Evolutionary conservation across 2,329 filamentous ascomycete genomes (phyloP).

Genomic region (Fusarium keratoplasticum): DNA sequence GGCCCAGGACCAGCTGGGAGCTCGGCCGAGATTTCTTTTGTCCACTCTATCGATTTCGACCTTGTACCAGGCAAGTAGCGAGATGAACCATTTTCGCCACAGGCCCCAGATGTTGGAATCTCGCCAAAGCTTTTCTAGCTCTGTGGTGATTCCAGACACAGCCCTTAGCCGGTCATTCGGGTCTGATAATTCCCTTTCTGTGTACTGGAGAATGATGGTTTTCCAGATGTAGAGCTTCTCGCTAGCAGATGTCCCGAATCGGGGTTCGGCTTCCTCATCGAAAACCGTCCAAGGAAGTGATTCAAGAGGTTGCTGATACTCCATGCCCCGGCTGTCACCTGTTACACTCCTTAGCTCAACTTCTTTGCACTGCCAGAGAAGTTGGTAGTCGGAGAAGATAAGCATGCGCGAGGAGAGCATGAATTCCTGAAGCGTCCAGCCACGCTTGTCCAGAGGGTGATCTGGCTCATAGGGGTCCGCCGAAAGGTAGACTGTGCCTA

Average conservation of each 20-base stretch:
- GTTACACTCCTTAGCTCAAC: conserved; percentile 9
- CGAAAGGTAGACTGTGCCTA: not conserved
- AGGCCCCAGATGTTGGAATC: not conserved
- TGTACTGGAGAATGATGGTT: not conserved
- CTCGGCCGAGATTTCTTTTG: not conserved
- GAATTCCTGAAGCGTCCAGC: conserved; percentile 33
- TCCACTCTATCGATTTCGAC: too few species aligned
- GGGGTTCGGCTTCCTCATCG: too few species aligned
- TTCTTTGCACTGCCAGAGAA: conserved; percentile 32
- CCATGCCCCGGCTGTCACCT: not conserved
- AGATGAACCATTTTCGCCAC: not conserved
- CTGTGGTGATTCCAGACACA: not conserved
- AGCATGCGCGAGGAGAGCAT: conserved; percentile 33
- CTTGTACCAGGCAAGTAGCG: not conserved
- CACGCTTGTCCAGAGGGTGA: conserved; percentile 18
- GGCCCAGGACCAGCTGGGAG: not conserved
- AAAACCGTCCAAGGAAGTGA: not conserved
- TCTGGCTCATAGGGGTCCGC: not conserved
- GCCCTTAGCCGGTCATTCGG: not conserved
- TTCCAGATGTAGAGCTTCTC: not conserved
- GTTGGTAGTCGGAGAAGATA: conserved; percentile 22
- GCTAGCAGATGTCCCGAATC: not conserved
- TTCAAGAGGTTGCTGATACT: not conserved
- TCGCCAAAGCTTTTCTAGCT: not conserved
- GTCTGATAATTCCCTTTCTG: not conserved